Base-by-base conservation (phyloP, 805 yeast genomes). In the Kodamaea neixiangensis region DNA sequence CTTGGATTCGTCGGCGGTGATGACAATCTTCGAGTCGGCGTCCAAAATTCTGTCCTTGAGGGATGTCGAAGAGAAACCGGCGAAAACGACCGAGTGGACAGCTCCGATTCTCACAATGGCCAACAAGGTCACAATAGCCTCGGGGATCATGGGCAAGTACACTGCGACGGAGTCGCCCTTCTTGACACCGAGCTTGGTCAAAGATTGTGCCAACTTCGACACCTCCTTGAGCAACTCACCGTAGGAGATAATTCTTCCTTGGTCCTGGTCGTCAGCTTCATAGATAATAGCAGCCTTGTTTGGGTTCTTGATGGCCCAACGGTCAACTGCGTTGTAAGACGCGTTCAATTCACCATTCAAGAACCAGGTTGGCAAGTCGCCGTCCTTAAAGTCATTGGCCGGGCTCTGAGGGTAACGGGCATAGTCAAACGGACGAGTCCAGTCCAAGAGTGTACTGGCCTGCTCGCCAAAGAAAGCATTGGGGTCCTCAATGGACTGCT, bases 121-220 rank as follows among this genome's bases (percentile, higher is more conserved):
- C 64, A 93, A 78, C 81, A 93, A 82, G n/a, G 99, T 87, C 51
- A 94, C 83, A 54, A 94, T 77, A 17, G 97, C 97, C 74, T 92
- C 97, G 46, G 98, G 96, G 54, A 92, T 92, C 99, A 94, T 93
- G 65, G 99, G 99, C 67, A 93, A 76, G 72, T 93, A 93, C 52
- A 93, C 88, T 46, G 97, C 98, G 52, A 93, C 98, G 21, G 96
- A 88, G 66, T 93, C 99, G 65, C 99, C 99, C 71, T 89, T 89
- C 60, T 79, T 75, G 59, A 93, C 93, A 51, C 99, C 99, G 81
- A 91, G 84, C 52, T 85, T 79, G 56, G 80, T 75, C 67, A 94
- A 80, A 40, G 89, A 86, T 60, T 87, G 92, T 10, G 98, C 97
- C 60, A 91, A 84, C 65, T 87, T 85, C 58, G 87, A 85, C 42